Conservation (phyloP, 179 eudicot species). For the Patellifolia procumbens region DNA sequence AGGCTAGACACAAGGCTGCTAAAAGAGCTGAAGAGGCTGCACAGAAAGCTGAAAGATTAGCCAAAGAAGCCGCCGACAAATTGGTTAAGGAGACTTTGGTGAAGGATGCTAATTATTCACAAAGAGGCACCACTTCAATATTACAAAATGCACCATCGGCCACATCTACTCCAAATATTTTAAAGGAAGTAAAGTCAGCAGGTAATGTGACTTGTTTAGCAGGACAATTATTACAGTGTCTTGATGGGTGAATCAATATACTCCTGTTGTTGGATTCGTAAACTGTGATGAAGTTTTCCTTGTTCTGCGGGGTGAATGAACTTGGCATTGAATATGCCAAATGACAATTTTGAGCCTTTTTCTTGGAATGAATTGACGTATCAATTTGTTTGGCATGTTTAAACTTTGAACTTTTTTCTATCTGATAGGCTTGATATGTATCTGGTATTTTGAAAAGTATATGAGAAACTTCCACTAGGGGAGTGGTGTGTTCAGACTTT, state of each 20-base stretch:
- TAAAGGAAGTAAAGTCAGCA: conserved; percentile 38
- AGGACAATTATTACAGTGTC: no score
- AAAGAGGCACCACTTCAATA: conserved; percentile 13
- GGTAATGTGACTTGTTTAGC: conserved; percentile 37
- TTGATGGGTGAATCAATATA: neutral
- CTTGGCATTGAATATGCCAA: neutral
- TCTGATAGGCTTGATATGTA: neutral
- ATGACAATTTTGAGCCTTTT: neutral
- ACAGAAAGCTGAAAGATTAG: conserved; percentile 67
- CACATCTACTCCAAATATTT: conserved; percentile 32
- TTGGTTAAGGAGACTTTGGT: conserved; percentile 38
- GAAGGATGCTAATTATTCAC: conserved; percentile 34
- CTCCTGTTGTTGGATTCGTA: neutral
- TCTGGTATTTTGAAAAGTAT: neutral
- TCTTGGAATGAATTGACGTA: neutral
- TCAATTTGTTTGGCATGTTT: neutral
- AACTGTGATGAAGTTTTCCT: neutral
- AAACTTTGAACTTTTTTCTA: neutral
- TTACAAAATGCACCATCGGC: conserved; percentile 27
- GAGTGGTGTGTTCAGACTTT: no score
- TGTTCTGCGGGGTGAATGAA: neutral
- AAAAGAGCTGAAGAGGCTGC: conserved; percentile 64
- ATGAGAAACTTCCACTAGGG: no score
- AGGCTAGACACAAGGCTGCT: conserved; percentile 66
- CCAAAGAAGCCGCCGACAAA: conserved; percentile 68